A percentile compares a stretch with the other conserved stretches of the same genome.
These are phyloP conservation scores for Coelastrella sp. DNA, from an alignment of 139 green algal species.

Conservation along the genomic window DNA sequence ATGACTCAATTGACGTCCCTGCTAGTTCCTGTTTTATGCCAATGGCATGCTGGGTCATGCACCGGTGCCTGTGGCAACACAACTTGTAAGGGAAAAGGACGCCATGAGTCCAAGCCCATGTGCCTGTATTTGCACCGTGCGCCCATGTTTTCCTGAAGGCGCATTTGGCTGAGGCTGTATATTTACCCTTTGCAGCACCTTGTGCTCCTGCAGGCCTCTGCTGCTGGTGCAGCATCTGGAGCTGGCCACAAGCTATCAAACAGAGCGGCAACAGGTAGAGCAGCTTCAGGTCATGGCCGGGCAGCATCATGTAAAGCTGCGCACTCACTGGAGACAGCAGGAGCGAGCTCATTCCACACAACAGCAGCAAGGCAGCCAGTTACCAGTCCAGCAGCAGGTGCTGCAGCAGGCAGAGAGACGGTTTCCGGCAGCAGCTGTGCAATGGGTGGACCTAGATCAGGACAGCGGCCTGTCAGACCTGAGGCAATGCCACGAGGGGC, in stretches of 20 bases:
- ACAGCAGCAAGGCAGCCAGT: not conserved
- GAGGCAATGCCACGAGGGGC: not conserved
- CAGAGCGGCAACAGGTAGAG: conserved; percentile 2
- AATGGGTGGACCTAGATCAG: not conserved
- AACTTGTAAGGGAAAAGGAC: too few species aligned
- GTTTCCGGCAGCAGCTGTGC: conserved; percentile 29
- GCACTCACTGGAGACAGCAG: not conserved
- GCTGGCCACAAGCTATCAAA: not conserved
- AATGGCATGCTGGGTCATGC: too few species aligned
- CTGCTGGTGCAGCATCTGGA: not conserved
- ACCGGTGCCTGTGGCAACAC: too few species aligned
- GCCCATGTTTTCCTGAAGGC: too few species aligned
- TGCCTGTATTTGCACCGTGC: too few species aligned
- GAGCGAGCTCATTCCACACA: not conserved
- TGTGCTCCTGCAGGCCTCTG: not conserved
- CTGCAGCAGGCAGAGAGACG: not conserved
- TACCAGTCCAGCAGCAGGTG: conserved; percentile 3
- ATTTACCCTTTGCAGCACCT: not conserved
- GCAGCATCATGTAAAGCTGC: not conserved
- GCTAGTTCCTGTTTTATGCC: too few species aligned
- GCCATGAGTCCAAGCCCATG: too few species aligned
- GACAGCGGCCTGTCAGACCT: not conserved
- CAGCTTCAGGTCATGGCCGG: not conserved
- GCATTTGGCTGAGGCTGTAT: too few species aligned
- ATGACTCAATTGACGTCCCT: too few species aligned